A percentile compares a stretch with the other conserved stretches of the same genome.
Evolutionary conservation across 1,139 yeast species (phyloP).

Genomic region (Suhomyces maxii): DNA sequence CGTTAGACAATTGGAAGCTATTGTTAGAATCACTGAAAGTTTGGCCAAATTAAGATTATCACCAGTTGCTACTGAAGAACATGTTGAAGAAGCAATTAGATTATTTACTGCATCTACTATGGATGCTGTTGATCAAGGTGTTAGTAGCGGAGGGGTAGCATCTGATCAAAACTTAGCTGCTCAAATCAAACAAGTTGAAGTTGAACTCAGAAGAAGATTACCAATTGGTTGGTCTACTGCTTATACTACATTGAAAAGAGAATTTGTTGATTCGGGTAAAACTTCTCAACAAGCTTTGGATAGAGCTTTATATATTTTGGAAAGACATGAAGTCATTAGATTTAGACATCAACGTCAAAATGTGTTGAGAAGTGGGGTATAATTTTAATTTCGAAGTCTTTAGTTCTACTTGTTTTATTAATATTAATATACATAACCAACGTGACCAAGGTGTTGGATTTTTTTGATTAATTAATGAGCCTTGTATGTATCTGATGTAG

Average conservation of each 20-base stretch:
- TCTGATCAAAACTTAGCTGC: conserved; percentile 56
- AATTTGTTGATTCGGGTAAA: conserved; percentile 73
- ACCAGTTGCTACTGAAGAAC: conserved; percentile 83
- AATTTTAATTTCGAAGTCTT: conserved; percentile 8
- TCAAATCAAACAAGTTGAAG: conserved; percentile 79
- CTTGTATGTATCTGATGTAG: not conserved
- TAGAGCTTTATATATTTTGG: conserved; percentile 77
- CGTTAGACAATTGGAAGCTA: conserved; percentile 95
- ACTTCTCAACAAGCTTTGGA: conserved; percentile 76
- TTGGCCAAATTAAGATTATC: conserved; percentile 82
- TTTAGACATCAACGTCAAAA: conserved; percentile 88
- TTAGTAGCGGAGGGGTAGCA: conserved; percentile 41
- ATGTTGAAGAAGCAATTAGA: conserved; percentile 94
- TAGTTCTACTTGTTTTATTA: conserved; percentile 8
- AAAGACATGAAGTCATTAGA: conserved; percentile 82
- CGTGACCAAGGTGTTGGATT: not conserved
- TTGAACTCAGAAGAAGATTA: conserved; percentile 81
- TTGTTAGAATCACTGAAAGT: conserved; percentile 92
- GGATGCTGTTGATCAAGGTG: conserved; percentile 94
- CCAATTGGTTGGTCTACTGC: conserved; percentile 98
- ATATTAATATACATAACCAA: conserved; percentile 6
- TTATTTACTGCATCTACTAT: conserved; percentile 94
- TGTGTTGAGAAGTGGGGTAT: conserved; percentile 78
- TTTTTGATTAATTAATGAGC: not conserved
- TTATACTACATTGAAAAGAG: conserved; percentile 77